These are phyloP conservation scores for Pichia sp. DNA, from an alignment of 1,139 yeast genomes.

Conservation along the genomic window DNA sequence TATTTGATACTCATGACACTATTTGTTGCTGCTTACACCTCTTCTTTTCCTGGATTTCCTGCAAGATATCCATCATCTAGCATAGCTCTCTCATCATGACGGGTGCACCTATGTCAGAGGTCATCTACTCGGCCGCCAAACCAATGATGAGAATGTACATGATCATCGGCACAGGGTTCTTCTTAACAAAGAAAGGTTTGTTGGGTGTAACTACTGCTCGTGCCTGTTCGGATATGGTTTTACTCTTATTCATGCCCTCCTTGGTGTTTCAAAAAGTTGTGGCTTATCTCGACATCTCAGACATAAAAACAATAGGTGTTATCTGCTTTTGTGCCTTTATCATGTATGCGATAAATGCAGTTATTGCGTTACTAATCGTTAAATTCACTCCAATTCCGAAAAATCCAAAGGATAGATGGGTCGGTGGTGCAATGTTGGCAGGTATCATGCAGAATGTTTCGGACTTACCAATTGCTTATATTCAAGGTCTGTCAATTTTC, in stretches of 20 bases:
- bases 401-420: conserved; percentile 34
- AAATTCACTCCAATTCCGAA: conserved; percentile 43
- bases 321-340: conserved; percentile 44
- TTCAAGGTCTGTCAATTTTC: conserved; percentile 59
- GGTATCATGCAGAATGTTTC: conserved; percentile 57
- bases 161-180: conserved; percentile 46
- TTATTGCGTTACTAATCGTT: conserved; percentile 25
- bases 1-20: no score
- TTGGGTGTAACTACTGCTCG: conserved; percentile 52
- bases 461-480: conserved; percentile 56
- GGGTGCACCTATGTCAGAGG: conserved; percentile 35
- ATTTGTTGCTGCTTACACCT: no score
- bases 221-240: conserved; percentile 49
- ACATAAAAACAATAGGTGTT: conserved; percentile 51
- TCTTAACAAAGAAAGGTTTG: conserved; percentile 42
- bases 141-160: conserved; percentile 56
- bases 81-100: conserved; percentile 4
- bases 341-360: conserved; percentile 37
- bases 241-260: conserved; percentile 51
- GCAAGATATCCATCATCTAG: no score
- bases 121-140: conserved; percentile 49
- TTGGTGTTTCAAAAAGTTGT: conserved; percentile 48
- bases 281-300: conserved; percentile 42
- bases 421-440: conserved; percentile 52
- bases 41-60: no score